Percentiles rank a stretch among this genome's conserved stretches.
phyloP scores from a whole-genome alignment of 345 rosid genomes.

The Odontarrhena argentea region DNA sequence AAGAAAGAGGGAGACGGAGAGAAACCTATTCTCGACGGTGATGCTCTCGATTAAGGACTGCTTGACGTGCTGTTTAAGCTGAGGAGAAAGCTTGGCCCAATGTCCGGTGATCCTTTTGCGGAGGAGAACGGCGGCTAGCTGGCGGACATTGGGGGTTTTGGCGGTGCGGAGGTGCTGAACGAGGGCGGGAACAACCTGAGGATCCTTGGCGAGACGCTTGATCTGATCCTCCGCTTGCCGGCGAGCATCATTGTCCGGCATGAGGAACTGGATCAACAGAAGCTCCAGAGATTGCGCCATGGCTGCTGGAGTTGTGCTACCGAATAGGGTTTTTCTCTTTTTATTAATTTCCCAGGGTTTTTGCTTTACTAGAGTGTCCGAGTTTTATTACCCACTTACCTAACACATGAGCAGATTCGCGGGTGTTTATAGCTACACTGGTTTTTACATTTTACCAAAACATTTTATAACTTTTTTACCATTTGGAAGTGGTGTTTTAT shows the following conservation, averaged over 20 bases:
- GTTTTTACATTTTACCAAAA: no score
- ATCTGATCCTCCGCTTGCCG: conserved; percentile 99
- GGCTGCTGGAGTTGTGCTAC: conserved; percentile 30
- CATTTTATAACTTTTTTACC: no score
- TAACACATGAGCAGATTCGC: no score
- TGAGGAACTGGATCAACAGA: conserved; percentile 87
- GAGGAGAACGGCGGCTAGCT: conserved; percentile 98
- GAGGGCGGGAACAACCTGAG: conserved; percentile 96
- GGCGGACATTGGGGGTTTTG: conserved; percentile 97
- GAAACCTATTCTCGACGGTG: conserved; percentile 87
- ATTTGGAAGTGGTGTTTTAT: no score
- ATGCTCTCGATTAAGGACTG: conserved; percentile 91
- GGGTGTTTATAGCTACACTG: no score
- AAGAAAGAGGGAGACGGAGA: neutral
- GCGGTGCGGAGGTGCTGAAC: conserved; percentile 98
- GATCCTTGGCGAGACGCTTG: conserved; percentile 92
- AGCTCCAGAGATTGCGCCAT: conserved; percentile 97
- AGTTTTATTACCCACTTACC: neutral
- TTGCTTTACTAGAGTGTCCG: conserved; percentile 15
- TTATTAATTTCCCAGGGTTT: conserved; percentile 28
- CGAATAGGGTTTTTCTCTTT: conserved; percentile 38
- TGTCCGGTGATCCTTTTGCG: conserved; percentile 98
- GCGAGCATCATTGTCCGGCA: conserved; percentile 99
- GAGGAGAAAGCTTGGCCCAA: conserved; percentile 95
- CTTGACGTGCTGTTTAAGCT: conserved; percentile 76